A percentile compares a stretch with the other conserved stretches of the same genome.
phyloP scores from a whole-genome alignment of 2,329 filamentous ascomycete species.

The Cladosporium velox region DNA sequence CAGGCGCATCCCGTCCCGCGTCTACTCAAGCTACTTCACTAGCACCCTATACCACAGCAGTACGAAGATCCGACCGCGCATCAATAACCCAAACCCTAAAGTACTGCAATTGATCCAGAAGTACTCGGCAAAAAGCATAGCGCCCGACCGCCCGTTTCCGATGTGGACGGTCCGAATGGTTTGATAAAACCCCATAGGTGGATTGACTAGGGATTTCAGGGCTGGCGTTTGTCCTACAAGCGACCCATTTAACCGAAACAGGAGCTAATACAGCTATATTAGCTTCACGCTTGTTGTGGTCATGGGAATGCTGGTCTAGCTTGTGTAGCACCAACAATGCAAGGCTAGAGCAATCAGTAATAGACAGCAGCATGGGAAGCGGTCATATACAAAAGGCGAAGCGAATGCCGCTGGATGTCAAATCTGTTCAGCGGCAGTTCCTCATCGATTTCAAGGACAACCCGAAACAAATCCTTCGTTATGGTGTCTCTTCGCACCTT shows the following conservation, averaged over 20 bases:
- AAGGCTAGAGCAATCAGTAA: background rate
- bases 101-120: background rate
- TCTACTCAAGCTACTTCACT: background rate
- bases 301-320: background rate
- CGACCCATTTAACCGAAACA: background rate
- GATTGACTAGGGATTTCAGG: background rate
- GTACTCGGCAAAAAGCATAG: background rate
- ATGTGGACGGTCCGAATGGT: background rate
- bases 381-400: conserved; percentile 8
- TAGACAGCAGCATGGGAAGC: background rate
- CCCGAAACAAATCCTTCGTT: background rate
- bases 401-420: background rate
- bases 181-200: background rate
- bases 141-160: background rate
- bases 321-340: background rate
- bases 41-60: background rate
- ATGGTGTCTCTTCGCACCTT: conserved; percentile 14
- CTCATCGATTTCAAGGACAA: background rate
- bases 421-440: background rate
- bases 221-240: background rate
- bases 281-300: background rate
- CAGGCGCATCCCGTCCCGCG: background rate
- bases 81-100: background rate
- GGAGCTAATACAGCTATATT: background rate
- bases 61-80: background rate